phyloP scores from a whole-genome alignment of 371 early-diverging fungal species.

The Parasitella parasitica region DNA sequence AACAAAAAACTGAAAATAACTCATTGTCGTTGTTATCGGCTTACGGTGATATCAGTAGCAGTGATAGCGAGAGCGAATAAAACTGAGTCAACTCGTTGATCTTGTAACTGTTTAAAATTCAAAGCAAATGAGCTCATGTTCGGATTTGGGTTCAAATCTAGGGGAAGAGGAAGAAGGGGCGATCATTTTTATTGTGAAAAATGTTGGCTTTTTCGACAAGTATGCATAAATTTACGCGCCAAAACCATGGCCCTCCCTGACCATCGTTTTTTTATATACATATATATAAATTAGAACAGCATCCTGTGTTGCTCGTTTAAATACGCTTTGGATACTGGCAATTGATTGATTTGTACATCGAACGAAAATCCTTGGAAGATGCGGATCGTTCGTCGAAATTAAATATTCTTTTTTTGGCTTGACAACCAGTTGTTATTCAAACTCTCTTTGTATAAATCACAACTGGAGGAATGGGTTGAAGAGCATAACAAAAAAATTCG shows the following conservation, averaged over 20 bases:
- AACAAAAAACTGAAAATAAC: not conserved
- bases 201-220: conserved; percentile 1
- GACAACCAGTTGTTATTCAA: not conserved
- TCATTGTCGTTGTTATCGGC: conserved; percentile 26
- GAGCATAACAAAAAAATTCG: not conserved
- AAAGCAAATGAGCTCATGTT: not conserved
- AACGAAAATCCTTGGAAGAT: not conserved
- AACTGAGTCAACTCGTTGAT: not conserved
- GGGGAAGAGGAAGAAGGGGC: not conserved
- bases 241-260: not conserved
- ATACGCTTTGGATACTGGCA: too few relatives aligned
- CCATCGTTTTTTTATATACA: not conserved
- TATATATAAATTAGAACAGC: not conserved
- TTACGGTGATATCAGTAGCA: conserved; percentile 34
- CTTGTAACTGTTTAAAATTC: not conserved
- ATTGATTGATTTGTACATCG: not conserved
- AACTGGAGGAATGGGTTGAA: not conserved
- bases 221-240: conserved; percentile 1
- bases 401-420: not conserved
- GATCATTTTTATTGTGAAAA: conserved; percentile 1
- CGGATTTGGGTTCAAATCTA: not conserved
- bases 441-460: not conserved
- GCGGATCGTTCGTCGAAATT: not conserved
- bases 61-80: conserved; percentile 23
- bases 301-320: not conserved